A percentile compares a stretch with the other conserved stretches of the same genome.
Evolutionary conservation across 2,329 filamentous ascomycete species (phyloP).

Genomic region (Penicillium griseofulvum): DNA sequence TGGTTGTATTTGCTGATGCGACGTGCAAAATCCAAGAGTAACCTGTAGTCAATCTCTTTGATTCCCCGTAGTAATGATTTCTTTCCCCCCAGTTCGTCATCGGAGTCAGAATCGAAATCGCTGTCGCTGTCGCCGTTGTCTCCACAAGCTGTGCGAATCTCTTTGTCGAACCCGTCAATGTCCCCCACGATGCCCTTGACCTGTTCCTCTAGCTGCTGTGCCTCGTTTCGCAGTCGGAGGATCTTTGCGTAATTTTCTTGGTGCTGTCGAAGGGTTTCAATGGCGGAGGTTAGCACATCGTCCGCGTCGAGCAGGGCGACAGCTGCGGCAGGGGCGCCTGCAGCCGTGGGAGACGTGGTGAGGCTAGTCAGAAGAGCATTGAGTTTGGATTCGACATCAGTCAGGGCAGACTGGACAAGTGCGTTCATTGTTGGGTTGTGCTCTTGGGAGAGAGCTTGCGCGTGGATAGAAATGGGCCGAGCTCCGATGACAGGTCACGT

Average conservation of each 20-base stretch:
- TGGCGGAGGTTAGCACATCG: conserved; percentile 41
- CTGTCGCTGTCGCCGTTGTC: conserved; percentile 33
- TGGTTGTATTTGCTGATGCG: conserved; percentile 49
- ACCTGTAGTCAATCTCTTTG: conserved; percentile 44
- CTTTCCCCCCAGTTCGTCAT: conserved; percentile 11
- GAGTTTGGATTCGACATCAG: conserved; percentile 43
- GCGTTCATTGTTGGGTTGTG: conserved; percentile 37
- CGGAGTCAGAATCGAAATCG: conserved; percentile 29
- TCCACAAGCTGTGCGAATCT: conserved; percentile 36
- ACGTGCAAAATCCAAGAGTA: conserved; percentile 46
- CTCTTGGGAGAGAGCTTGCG: neutral
- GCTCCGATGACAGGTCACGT: conserved; percentile 7
- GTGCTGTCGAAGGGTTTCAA: conserved; percentile 44
- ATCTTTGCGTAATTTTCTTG: conserved; percentile 47
- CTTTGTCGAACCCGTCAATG: conserved; percentile 41
- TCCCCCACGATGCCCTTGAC: conserved; percentile 44
- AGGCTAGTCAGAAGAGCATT: conserved; percentile 43
- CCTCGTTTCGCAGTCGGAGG: conserved; percentile 41
- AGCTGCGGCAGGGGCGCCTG: conserved; percentile 43
- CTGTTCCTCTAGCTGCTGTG: conserved; percentile 38
- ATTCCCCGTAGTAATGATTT: conserved; percentile 15
- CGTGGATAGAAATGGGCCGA: neutral
- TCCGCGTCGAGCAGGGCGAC: conserved; percentile 43
- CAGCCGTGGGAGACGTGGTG: conserved; percentile 45
- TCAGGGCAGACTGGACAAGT: conserved; percentile 39